These are phyloP conservation scores for Hamigera avellanea DNA, from an alignment of 495 filamentous ascomycete species.

Conservation along the genomic window DNA sequence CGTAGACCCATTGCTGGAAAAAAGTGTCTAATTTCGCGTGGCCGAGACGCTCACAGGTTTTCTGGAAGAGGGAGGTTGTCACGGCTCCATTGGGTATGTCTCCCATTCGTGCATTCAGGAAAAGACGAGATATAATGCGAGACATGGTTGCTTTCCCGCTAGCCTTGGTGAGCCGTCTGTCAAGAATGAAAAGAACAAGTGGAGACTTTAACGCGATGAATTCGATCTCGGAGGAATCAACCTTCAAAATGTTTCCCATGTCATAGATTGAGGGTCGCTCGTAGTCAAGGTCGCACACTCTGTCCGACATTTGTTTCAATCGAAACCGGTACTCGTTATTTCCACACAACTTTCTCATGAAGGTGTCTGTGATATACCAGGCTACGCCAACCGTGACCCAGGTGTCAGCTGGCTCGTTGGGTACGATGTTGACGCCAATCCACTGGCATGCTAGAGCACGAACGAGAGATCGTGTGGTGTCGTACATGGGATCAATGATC, in stretches of 20 bases:
- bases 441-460: slow-evolving; percentile 87
- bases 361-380: slow-evolving; percentile 86
- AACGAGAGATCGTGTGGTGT: slow-evolving; percentile 63
- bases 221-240: slow-evolving; percentile 74
- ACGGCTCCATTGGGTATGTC: slow-evolving; percentile 61
- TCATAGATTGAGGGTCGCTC: slow-evolving; percentile 71
- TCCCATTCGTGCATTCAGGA: slow-evolving; percentile 70
- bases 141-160: slow-evolving; percentile 72
- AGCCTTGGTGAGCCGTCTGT: slow-evolving; percentile 77
- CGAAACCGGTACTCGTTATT: slow-evolving; percentile 90
- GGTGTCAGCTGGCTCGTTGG: slow-evolving; percentile 64
- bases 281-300: slow-evolving; percentile 68
- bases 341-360: slow-evolving; percentile 78
- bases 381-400: slow-evolving; percentile 91
- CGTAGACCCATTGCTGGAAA: slow-evolving; percentile 86
- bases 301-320: slow-evolving; percentile 76
- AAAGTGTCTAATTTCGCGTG: slow-evolving; percentile 76
- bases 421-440: slow-evolving; percentile 80
- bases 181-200: slow-evolving; percentile 84
- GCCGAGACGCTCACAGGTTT: slow-evolving; percentile 73
- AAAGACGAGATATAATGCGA: slow-evolving; percentile 71
- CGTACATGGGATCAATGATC: slow-evolving; percentile 71
- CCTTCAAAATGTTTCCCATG: slow-evolving; percentile 61
- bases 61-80: slow-evolving; percentile 61
- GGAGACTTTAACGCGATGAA: slow-evolving; percentile 90